Evolutionary conservation across 179 eudicot genomes (phyloP).

Genomic region (Beta corolliflora): DNA sequence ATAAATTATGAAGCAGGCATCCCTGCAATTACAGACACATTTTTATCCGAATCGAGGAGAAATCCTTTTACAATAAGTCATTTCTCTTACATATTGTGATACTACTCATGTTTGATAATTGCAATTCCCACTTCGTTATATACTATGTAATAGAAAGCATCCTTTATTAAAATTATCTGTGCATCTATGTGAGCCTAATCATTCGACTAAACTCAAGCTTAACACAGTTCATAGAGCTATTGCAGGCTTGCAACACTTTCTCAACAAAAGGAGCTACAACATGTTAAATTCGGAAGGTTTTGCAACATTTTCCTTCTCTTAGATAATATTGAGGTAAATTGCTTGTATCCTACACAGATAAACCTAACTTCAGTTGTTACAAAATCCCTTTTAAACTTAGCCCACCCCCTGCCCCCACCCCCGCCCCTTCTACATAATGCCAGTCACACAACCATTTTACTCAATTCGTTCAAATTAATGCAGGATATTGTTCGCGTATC

Average conservation of each 20-base stretch:
- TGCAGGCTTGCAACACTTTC: background rate
- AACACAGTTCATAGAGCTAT: background rate
- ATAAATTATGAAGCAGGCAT: background rate
- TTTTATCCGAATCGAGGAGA: background rate
- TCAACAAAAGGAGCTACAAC: background rate
- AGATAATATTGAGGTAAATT: background rate
- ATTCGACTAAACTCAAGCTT: background rate
- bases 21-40: background rate
- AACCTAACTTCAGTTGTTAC: background rate
- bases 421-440: background rate
- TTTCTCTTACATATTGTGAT: background rate
- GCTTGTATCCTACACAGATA: background rate
- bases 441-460: background rate
- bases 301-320: background rate
- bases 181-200: background rate
- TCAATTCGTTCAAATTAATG: background rate
- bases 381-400: background rate
- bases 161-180: background rate
- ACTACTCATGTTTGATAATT: background rate
- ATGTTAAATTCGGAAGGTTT: background rate
- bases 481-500: background rate
- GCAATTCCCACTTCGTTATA: background rate
- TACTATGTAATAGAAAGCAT: background rate
- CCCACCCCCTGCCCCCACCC: too few relatives aligned
- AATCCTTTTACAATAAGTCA: background rate